Conservation (phyloP, 2,329 filamentous ascomycete genomes). For the Podosphaera xanthii region DNA sequence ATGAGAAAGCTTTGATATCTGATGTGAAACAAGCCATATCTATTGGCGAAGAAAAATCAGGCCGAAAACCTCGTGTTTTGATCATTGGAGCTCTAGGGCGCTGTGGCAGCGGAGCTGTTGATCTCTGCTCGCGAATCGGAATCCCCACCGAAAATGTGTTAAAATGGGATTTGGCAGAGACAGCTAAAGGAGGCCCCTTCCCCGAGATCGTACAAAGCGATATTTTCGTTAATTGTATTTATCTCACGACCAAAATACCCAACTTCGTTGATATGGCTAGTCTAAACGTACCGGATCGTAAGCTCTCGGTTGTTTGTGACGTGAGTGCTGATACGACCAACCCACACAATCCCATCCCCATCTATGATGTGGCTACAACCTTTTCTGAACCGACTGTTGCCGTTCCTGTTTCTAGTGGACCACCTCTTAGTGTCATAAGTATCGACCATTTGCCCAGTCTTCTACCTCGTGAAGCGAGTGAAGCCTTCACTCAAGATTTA, state of each 20-base stretch:
- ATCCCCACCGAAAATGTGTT: conserved; percentile 44
- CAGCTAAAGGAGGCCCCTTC: conserved; percentile 45
- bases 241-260: conserved; percentile 56
- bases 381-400: conserved; percentile 74
- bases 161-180: conserved; percentile 59
- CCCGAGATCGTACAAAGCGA: conserved; percentile 52
- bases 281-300: conserved; percentile 43
- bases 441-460: conserved; percentile 73
- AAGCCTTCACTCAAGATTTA: conserved; percentile 61
- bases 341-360: conserved; percentile 43
- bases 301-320: conserved; percentile 60
- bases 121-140: conserved; percentile 54
- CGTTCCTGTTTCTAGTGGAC: conserved; percentile 34
- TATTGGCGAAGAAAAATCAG: conserved; percentile 40
- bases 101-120: conserved; percentile 66
- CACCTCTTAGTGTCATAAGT: conserved; percentile 53
- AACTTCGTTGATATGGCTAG: conserved; percentile 56
- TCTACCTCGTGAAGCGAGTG: conserved; percentile 65
- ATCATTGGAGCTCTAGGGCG: conserved; percentile 70
- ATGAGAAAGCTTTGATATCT: conserved; percentile 48
- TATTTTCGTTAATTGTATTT: conserved; percentile 77
- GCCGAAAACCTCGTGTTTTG: conserved; percentile 48
- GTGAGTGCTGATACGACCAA: conserved; percentile 56
- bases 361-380: conserved; percentile 68
- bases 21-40: conserved; percentile 53